These are phyloP conservation scores for Boletales sp. DNA, from an alignment of 768 basidiomycete genomes.

Conservation along the genomic window DNA sequence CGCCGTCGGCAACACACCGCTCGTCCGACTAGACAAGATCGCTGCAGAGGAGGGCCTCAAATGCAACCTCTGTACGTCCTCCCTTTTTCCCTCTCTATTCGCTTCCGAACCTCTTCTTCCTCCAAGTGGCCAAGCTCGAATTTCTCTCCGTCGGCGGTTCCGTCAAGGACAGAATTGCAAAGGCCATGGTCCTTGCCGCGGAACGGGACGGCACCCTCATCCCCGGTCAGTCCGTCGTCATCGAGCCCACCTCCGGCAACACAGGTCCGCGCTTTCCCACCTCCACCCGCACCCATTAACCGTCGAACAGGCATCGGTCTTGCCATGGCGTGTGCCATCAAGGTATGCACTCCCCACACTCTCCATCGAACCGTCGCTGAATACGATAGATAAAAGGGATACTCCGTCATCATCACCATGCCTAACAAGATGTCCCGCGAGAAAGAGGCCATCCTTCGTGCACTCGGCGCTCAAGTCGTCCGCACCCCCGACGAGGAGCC, in stretches of 20 bases:
- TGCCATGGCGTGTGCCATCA: constrained; percentile 90
- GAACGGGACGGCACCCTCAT: constrained; percentile 83
- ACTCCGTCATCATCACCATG: constrained; percentile 84
- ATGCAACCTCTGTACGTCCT: constrained; percentile 81
- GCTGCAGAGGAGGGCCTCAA: constrained; percentile 69
- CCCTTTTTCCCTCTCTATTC: not conserved
- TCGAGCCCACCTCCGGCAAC: constrained; percentile 94
- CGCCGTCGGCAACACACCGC: constrained; percentile 87
- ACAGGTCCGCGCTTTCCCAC: constrained; percentile 58
- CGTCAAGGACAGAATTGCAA: constrained; percentile 95
- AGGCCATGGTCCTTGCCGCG: constrained; percentile 94
- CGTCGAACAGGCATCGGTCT: constrained; percentile 74
- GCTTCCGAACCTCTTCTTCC: not conserved
- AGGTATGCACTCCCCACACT: constrained; percentile 47
- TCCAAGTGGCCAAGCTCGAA: constrained; percentile 84
- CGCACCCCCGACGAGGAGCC: constrained; percentile 89
- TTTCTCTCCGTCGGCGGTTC: constrained; percentile 90
- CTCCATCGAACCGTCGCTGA: constrained; percentile 46
- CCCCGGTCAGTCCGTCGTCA: constrained; percentile 85
- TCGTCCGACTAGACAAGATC: constrained; percentile 81
- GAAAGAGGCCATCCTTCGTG: constrained; percentile 89
- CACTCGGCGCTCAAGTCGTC: constrained; percentile 90
- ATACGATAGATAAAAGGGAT: constrained; percentile 82
- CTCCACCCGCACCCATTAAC: not conserved
- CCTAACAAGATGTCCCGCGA: constrained; percentile 97